Base-by-base conservation (phyloP, 305 asterid species). In the Solanum hybrid region DNA sequence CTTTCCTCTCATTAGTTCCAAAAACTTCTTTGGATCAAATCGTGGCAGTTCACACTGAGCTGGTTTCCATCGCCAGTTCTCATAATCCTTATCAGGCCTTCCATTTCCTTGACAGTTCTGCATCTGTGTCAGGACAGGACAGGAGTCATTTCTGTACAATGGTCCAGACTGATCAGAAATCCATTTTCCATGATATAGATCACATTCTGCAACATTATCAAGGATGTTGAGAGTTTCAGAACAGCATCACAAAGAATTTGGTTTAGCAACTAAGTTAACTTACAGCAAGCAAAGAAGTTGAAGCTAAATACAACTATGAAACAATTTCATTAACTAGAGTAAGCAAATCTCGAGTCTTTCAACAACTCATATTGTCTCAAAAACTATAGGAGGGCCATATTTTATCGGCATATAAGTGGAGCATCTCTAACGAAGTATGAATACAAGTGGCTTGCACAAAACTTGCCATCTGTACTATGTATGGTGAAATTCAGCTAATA, bases 91-190 rank as follows among this genome's bases (percentile, higher is more conserved):
- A 92, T 97, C 99, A 27, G 99, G 98, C 91, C 99, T 95, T 89
- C 99, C 99, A 90, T 97, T 97, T 89, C 98, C 99, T 89, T 93
- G 99, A 91, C 99, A 97, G 90, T 97, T 97, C 91, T 97, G 99
- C 96, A 94, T 94, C 94, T 95, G 99, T 76, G 98, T 92, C 90
- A 96, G 91, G 79, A 96, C 94, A 22, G 99, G 99, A 35, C 99
- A 97, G 31, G 99, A 93, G 93, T 94, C 92, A 86, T 95, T 96
- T 88, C 93, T 91, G 95, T 97, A 97, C 92, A 96, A 90, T 29
- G 99, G 96, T 89, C 98, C 98, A 7, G 92, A 38, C 72, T 91
- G 46, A 89, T 96, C 99, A 89, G 94, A 90, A 66, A 95, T 91
- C 99, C 99, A 97, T 92, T 93, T 95, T 72, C 99, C 99, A 78